Evolutionary conservation across 805 yeast species (phyloP).

Genomic region (Candida cerambycidarum): DNA sequence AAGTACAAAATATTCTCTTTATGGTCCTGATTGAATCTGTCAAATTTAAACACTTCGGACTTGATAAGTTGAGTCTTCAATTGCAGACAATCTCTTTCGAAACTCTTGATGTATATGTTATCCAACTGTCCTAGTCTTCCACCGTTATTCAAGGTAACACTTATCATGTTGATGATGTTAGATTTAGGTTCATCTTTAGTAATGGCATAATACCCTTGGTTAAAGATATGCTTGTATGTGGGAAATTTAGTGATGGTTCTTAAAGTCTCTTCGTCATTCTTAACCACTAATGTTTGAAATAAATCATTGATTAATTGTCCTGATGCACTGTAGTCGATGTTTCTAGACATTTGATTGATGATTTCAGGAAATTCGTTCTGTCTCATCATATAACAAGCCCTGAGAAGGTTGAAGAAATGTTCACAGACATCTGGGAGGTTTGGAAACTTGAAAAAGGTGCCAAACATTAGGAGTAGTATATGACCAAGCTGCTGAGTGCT

Average conservation of each 20-base stretch:
- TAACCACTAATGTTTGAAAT: slow-evolving; percentile 27
- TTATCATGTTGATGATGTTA: slow-evolving; percentile 31
- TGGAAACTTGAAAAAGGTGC: slow-evolving; percentile 21
- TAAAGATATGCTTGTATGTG: slow-evolving; percentile 27
- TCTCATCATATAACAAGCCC: slow-evolving; percentile 35
- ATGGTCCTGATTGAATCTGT: slow-evolving; percentile 62
- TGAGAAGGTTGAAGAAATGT: slow-evolving; percentile 32
- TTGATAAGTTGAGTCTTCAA: slow-evolving; percentile 35
- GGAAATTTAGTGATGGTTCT: slow-evolving; percentile 27
- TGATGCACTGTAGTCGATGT: slow-evolving; percentile 18
- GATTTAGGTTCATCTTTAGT: slow-evolving; percentile 20
- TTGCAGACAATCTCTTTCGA: slow-evolving; percentile 36
- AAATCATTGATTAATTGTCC: slow-evolving; percentile 27
- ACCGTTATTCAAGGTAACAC: slow-evolving; percentile 34
- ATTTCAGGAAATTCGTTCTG: slow-evolving; percentile 24
- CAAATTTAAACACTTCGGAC: slow-evolving; percentile 48
- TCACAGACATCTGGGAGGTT: slow-evolving; percentile 22
- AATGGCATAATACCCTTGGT: slow-evolving; percentile 23
- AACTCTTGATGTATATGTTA: slow-evolving; percentile 32
- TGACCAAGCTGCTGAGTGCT: slow-evolving; percentile 32
- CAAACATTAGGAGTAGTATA: slow-evolving; percentile 33
- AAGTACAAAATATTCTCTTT: slow-evolving; percentile 57
- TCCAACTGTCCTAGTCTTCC: slow-evolving; percentile 33
- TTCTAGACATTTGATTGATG: slow-evolving; percentile 15
- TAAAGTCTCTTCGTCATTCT: slow-evolving; percentile 40